These are phyloP conservation scores for Oemleria cerasiformis DNA, from an alignment of 306 rosid species.

Conservation along the genomic window DNA sequence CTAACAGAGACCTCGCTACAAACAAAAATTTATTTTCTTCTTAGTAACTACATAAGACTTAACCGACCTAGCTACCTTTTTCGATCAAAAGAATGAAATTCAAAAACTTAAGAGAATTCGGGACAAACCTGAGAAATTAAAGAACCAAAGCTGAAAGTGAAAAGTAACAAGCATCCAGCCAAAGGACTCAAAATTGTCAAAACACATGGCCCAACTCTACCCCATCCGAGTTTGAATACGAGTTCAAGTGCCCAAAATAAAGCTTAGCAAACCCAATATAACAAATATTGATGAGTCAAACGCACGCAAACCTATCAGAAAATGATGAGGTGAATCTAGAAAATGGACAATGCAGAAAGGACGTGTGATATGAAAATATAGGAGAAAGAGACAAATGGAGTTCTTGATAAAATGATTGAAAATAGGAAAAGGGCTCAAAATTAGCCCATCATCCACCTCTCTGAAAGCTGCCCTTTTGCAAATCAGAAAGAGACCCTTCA, in stretches of 20 bases:
- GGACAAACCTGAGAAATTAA: neutral
- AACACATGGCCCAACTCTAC: neutral
- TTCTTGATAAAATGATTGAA: conserved; percentile 21
- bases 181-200: neutral
- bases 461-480: conserved; percentile 51
- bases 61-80: neutral
- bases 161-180: neutral
- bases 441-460: conserved; percentile 34
- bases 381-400: conserved; percentile 36
- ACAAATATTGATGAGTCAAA: conserved; percentile 14
- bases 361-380: conserved; percentile 25
- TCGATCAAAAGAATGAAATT: conserved; percentile 1
- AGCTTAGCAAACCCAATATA: conserved; percentile 10
- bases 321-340: conserved; percentile 22
- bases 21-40: neutral
- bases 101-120: neutral
- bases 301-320: conserved; percentile 8
- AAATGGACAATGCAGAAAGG: conserved; percentile 27
- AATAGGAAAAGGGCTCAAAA: conserved; percentile 35
- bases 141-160: neutral
- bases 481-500: conserved; percentile 52
- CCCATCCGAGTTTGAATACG: conserved; percentile 6
- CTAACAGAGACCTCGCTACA: neutral
- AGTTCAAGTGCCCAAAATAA: neutral
- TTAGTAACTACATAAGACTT: conserved; percentile 11